Percentiles rank a stretch among this genome's conserved stretches.
phyloP scores from a whole-genome alignment of 495 filamentous ascomycete genomes.

The Aspergillus homomorphus region DNA sequence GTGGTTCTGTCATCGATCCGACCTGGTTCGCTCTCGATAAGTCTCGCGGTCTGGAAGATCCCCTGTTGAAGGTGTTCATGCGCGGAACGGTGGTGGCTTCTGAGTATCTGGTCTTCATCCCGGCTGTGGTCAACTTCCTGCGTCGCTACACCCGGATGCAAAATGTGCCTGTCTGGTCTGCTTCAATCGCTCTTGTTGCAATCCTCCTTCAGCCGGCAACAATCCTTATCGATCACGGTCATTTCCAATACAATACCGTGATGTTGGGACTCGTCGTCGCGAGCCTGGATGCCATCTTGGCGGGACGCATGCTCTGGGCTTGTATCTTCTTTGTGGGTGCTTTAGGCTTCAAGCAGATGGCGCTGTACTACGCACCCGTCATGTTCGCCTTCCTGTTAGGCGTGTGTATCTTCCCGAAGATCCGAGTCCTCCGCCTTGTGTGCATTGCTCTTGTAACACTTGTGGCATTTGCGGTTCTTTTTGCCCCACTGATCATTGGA shows the following conservation, averaged over 20 bases:
- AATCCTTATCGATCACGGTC: constrained; percentile 93
- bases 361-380: constrained; percentile 89
- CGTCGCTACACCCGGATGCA: constrained; percentile 70
- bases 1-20: constrained; percentile 72
- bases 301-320: constrained; percentile 79
- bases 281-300: constrained; percentile 81
- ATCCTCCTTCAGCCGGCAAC: constrained; percentile 89
- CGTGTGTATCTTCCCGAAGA: constrained; percentile 70
- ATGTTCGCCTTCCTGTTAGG: constrained; percentile 92
- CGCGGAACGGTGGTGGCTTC: constrained; percentile 82
- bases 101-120: constrained; percentile 86
- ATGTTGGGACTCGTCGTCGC: constrained; percentile 90
- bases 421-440: constrained; percentile 67
- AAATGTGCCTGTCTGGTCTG: constrained; percentile 70
- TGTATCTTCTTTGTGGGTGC: constrained; percentile 92
- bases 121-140: constrained; percentile 78
- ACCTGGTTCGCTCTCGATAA: constrained; percentile 84
- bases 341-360: constrained; percentile 98
- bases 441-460: constrained; percentile 70
- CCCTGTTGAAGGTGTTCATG: constrained; percentile 88
- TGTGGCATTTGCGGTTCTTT: constrained; percentile 68
- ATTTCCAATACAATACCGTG: constrained; percentile 98
- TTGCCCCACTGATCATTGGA: constrained; percentile 70
- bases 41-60: constrained; percentile 78
- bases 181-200: constrained; percentile 79